phyloP scores from a whole-genome alignment of 2,329 filamentous ascomycete genomes.

The Trichocomaceae sp. region DNA sequence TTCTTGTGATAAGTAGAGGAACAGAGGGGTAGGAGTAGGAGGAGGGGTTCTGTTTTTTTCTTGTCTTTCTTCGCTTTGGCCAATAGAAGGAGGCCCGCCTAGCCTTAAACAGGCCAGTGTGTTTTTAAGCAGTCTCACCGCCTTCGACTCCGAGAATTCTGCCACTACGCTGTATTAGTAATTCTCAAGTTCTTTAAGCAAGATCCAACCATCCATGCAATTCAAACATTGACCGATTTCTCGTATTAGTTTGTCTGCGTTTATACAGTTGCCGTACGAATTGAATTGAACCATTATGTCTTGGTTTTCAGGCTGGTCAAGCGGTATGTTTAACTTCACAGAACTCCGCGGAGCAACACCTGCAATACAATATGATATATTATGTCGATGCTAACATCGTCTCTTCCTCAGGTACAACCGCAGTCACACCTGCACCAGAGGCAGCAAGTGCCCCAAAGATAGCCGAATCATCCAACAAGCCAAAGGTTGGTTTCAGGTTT shows the following conservation, averaged over 20 bases:
- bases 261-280: neutral
- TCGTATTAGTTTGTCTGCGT: neutral
- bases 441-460: slow-evolving; percentile 18
- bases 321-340: slow-evolving; percentile 20
- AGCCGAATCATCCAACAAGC: slow-evolving; percentile 27
- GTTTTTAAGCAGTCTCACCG: neutral
- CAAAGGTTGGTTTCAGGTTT: slow-evolving; percentile 27
- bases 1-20: no score
- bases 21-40: neutral
- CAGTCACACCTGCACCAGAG: slow-evolving; percentile 11
- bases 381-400: neutral
- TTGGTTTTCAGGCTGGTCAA: slow-evolving; percentile 33
- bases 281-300: slow-evolving; percentile 21
- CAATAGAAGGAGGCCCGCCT: neutral
- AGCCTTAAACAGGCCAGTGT: neutral
- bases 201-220: neutral
- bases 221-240: neutral
- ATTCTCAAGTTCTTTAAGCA: neutral
- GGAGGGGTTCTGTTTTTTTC: slow-evolving; percentile 7
- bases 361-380: neutral
- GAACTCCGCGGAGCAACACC: slow-evolving; percentile 8
- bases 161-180: neutral
- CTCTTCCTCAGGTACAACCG: neutral
- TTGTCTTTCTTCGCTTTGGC: slow-evolving; percentile 5
- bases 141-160: neutral